Conservation (phyloP, 495 filamentous ascomycete genomes). For the Corynascus novoguineensis region DNA sequence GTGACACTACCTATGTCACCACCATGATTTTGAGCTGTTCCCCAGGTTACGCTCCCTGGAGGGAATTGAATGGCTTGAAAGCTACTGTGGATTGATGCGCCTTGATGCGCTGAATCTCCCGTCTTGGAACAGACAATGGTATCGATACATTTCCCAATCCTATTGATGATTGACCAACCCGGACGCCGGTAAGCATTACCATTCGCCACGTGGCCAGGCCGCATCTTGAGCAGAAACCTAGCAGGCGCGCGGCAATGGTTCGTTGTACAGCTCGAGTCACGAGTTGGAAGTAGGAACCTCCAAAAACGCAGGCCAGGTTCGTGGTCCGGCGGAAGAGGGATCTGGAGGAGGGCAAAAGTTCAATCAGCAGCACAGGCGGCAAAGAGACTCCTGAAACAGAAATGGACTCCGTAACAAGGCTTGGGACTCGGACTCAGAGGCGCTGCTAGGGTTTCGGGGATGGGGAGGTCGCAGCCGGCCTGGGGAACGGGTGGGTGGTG, state of each 20-base stretch:
- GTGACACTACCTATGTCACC: too few relatives aligned
- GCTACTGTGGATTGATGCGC: too few relatives aligned
- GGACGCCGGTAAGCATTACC: not conserved
- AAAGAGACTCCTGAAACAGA: not conserved
- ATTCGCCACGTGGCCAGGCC: constrained; percentile 11
- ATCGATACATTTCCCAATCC: too few relatives aligned
- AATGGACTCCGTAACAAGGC: not conserved
- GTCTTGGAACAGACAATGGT: not conserved
- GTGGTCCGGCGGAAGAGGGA: not conserved
- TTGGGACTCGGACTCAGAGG: not conserved
- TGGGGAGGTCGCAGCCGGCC: not conserved
- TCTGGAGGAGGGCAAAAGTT: not conserved
- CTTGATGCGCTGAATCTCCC: not conserved
- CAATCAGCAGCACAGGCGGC: not conserved
- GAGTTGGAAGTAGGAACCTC: not conserved
- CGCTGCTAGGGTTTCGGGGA: not conserved
- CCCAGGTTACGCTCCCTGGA: too few relatives aligned
- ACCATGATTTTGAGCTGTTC: too few relatives aligned
- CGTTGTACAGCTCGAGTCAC: not conserved
- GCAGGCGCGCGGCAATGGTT: constrained; percentile 10
- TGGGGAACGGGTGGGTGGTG: constrained; percentile 7
- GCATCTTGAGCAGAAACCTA: not conserved
- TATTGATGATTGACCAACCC: too few relatives aligned
- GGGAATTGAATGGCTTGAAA: too few relatives aligned
- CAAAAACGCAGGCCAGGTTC: not conserved